Conservation (phyloP, 345 rosid species). For the Lagerstroemia speciosa region DNA sequence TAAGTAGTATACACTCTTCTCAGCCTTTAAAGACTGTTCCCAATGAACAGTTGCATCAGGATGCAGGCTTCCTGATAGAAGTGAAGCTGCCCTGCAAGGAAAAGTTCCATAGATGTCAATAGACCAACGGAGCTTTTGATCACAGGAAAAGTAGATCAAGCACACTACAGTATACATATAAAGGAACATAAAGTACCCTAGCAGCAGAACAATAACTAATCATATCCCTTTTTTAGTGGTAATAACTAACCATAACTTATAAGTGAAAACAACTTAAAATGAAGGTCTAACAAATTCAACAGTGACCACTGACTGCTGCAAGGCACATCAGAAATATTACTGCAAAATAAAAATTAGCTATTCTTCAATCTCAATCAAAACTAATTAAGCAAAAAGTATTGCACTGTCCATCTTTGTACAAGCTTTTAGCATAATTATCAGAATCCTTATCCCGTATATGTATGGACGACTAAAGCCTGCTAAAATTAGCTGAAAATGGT, state of each 20-base stretch:
- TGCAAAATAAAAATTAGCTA: not conserved
- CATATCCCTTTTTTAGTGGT: no score
- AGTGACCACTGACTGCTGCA: not conserved
- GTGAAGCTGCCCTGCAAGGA: slow-evolving; percentile 69
- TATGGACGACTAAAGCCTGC: not conserved
- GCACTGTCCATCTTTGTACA: not conserved
- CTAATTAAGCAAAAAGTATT: not conserved
- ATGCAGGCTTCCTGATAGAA: slow-evolving; percentile 68
- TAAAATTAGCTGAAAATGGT: not conserved
- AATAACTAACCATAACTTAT: no score
- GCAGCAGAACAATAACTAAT: not conserved
- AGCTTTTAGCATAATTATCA: not conserved
- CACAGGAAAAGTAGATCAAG: not conserved
- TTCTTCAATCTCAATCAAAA: not conserved
- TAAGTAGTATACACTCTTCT: slow-evolving; percentile 42
- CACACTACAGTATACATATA: not conserved
- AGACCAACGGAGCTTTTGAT: slow-evolving; percentile 4
- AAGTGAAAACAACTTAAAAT: not conserved
- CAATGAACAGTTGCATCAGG: slow-evolving; percentile 61
- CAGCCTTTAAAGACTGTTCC: slow-evolving; percentile 43
- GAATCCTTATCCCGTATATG: not conserved
- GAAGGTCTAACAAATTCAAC: not conserved
- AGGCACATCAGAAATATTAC: not conserved
- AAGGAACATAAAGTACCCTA: not conserved
- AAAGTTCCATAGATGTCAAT: slow-evolving; percentile 23